These are phyloP conservation scores for Podaxis sp. DNA, from an alignment of 768 basidiomycete species.

Conservation along the genomic window DNA sequence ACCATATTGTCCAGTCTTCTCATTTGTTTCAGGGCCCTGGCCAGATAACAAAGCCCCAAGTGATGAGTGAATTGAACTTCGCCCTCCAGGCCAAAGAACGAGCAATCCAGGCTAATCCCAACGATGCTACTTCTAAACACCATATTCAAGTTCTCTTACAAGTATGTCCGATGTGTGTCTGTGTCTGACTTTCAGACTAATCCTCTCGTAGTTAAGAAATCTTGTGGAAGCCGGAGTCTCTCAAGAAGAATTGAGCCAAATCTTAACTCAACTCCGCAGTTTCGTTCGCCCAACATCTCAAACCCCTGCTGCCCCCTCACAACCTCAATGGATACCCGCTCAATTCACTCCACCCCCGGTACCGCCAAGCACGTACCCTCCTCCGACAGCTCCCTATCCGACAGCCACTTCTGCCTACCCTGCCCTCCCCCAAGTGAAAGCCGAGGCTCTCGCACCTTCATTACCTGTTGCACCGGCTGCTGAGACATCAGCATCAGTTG, in stretches of 20 bases:
- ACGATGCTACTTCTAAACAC: slow-evolving; percentile 62
- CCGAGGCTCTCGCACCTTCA: slow-evolving; percentile 8
- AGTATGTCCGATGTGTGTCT: slow-evolving; percentile 41
- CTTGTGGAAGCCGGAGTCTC: slow-evolving; percentile 80
- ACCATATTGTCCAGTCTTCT: not conserved
- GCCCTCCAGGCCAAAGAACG: slow-evolving; percentile 81
- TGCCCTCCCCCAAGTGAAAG: not conserved
- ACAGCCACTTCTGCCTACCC: not conserved
- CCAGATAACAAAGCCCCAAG: slow-evolving; percentile 71
- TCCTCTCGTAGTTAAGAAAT: slow-evolving; percentile 51
- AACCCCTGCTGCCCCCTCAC: slow-evolving; percentile 18
- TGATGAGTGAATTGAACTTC: slow-evolving; percentile 80
- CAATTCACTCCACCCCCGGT: slow-evolving; percentile 1
- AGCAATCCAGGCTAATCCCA: slow-evolving; percentile 65
- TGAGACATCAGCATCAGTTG: slow-evolving; percentile 21
- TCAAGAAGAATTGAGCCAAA: slow-evolving; percentile 75
- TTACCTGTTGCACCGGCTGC: slow-evolving; percentile 28
- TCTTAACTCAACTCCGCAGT: slow-evolving; percentile 66
- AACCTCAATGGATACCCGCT: slow-evolving; percentile 13
- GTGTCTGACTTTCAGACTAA: slow-evolving; percentile 11
- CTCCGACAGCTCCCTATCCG: not conserved
- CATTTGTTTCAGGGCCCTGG: slow-evolving; percentile 31
- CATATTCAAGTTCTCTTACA: slow-evolving; percentile 82
- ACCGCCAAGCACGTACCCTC: not conserved
- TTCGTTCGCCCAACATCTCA: slow-evolving; percentile 48